Conservation (phyloP, 805 yeast species). For the Kazachstania psychrophila region DNA sequence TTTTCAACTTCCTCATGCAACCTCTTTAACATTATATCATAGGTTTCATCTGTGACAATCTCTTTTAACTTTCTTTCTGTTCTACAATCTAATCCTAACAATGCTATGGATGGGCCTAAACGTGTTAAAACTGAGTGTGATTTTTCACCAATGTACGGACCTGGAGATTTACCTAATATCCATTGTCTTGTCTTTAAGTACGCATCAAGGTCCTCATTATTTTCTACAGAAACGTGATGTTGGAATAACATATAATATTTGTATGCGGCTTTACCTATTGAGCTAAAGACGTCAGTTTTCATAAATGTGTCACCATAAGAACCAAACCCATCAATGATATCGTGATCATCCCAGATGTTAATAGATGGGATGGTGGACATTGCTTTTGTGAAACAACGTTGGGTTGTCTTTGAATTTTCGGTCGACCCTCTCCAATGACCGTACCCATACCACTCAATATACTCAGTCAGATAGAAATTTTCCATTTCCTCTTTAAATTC, state of each 20-base stretch:
- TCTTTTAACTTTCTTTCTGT: slow-evolving; percentile 69
- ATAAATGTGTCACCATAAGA: slow-evolving; percentile 72
- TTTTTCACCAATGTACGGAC: slow-evolving; percentile 53
- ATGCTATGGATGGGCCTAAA: slow-evolving; percentile 62
- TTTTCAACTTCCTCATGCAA: slow-evolving; percentile 43
- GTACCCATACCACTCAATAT: slow-evolving; percentile 80
- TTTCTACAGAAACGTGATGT: slow-evolving; percentile 57
- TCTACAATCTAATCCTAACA: slow-evolving; percentile 84
- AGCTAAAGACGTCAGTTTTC: slow-evolving; percentile 55
- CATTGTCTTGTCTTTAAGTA: slow-evolving; percentile 43
- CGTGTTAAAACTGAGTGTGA: slow-evolving; percentile 65
- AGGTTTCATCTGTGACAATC: slow-evolving; percentile 48
- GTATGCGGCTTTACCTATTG: slow-evolving; percentile 72
- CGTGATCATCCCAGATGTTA: slow-evolving; percentile 90
- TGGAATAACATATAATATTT: slow-evolving; percentile 86
- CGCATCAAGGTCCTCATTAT: slow-evolving; percentile 26
- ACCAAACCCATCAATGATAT: slow-evolving; percentile 93
- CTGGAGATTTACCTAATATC: slow-evolving; percentile 49
- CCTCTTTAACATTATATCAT: slow-evolving; percentile 52
- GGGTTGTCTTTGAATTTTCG: slow-evolving; percentile 50
- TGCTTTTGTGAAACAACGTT: slow-evolving; percentile 61
- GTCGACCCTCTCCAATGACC: slow-evolving; percentile 72
- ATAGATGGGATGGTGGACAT: slow-evolving; percentile 76
- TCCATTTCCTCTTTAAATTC: slow-evolving; percentile 49
- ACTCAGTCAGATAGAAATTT: slow-evolving; percentile 60